phyloP scores from a whole-genome alignment of 2,329 filamentous ascomycete genomes.

The Cadophora malorum region DNA sequence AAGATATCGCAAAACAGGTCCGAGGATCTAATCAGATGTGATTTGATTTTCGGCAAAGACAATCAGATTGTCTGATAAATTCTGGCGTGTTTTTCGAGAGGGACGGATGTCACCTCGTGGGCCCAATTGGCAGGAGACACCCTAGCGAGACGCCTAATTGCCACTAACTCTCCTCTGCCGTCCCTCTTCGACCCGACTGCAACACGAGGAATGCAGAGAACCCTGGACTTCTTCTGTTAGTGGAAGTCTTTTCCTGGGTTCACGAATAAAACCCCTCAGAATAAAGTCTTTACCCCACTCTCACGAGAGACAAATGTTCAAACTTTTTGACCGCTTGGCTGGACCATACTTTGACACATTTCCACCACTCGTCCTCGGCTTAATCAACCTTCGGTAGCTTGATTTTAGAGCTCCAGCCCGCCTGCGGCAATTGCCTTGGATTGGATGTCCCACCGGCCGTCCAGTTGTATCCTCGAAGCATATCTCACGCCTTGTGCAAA shows the following conservation, averaged over 20 bases:
- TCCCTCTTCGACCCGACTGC: background rate
- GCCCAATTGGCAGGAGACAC: background rate
- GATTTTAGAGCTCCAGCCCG: background rate
- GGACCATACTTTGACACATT: background rate
- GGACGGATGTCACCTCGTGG: background rate
- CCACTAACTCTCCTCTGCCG: background rate
- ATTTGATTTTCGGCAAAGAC: background rate
- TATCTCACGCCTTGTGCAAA: background rate
- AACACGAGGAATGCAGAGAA: slow-evolving; percentile 2
- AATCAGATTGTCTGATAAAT: slow-evolving; percentile 15
- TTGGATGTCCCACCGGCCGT: background rate
- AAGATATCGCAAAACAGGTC: background rate
- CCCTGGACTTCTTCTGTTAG: background rate
- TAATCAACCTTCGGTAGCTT: slow-evolving; percentile 2
- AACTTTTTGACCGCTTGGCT: background rate
- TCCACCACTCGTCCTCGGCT: background rate
- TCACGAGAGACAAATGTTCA: background rate
- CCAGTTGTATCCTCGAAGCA: slow-evolving; percentile 1
- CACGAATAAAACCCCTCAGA: background rate
- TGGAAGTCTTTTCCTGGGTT: background rate
- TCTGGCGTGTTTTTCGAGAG: background rate
- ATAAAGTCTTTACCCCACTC: background rate
- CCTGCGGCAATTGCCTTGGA: background rate
- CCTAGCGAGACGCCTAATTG: slow-evolving; percentile 7
- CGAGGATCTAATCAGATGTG: slow-evolving; percentile 6